phyloP scores from a whole-genome alignment of 2,329 filamentous ascomycete species.

The Trichoderma breve region DNA sequence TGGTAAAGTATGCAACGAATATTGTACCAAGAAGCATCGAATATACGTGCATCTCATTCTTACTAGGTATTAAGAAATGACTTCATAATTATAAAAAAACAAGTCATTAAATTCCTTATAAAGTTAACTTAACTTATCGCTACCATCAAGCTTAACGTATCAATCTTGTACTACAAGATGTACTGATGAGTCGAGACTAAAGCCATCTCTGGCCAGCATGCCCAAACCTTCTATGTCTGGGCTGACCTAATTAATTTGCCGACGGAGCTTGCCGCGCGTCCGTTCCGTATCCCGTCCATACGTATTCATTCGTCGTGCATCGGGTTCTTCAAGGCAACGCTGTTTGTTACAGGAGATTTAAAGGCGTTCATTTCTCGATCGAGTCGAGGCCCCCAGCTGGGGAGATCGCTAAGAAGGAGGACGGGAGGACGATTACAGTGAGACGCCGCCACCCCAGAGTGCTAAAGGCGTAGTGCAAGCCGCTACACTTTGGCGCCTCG shows the following conservation, averaged over 20 bases:
- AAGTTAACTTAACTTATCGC: not conserved
- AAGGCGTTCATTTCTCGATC: not conserved
- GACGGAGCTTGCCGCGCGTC: not conserved
- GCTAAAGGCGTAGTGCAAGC: not conserved
- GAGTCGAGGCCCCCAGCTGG: not conserved
- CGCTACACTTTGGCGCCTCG: conserved; percentile 2
- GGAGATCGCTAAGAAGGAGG: not conserved
- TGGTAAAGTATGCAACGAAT: not conserved
- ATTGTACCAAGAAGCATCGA: not conserved
- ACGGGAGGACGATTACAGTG: not conserved
- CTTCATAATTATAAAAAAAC: not conserved
- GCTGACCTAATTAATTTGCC: not conserved
- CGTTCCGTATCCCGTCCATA: not conserved
- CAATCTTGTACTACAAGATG: not conserved
- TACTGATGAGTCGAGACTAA: not conserved
- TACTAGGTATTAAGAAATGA: not conserved
- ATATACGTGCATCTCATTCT: not conserved
- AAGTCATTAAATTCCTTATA: not conserved
- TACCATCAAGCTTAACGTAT: not conserved
- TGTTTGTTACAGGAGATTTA: not conserved
- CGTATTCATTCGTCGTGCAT: not conserved
- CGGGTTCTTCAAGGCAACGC: not conserved
- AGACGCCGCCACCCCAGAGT: not conserved
- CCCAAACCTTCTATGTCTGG: not conserved
- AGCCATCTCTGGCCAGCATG: not conserved